Conservation (phyloP, 2,329 filamentous ascomycete species). For the Cordyceps javanica region DNA sequence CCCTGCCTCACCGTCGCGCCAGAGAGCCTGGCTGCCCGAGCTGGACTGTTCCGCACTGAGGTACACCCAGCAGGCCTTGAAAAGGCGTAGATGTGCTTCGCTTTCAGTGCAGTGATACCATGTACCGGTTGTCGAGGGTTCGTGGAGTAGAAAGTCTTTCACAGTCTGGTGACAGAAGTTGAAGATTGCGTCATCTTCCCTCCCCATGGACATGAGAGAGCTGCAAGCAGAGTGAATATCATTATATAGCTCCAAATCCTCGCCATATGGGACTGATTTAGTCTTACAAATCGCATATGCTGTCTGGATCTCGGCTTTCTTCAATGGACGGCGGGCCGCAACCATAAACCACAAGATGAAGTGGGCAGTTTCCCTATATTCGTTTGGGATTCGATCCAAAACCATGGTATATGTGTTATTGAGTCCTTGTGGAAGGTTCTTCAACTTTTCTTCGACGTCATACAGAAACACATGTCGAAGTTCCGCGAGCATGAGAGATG, state of each 20-base stretch:
- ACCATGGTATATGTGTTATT: constrained; percentile 10
- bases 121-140: neutral
- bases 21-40: neutral
- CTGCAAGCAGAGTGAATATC: constrained; percentile 11
- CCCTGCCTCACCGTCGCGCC: no score
- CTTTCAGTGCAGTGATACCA: constrained; percentile 11
- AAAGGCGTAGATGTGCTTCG: constrained; percentile 7
- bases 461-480: neutral
- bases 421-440: constrained; percentile 10
- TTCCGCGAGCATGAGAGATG: neutral
- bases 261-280: neutral
- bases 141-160: constrained; percentile 13
- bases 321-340: constrained; percentile 1
- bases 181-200: constrained; percentile 4
- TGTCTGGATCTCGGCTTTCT: constrained; percentile 5
- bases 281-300: constrained; percentile 10
- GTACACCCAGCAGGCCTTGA: constrained; percentile 10
- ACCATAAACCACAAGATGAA: constrained; percentile 13
- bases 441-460: constrained; percentile 1
- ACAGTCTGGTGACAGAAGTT: constrained; percentile 14
- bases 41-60: neutral
- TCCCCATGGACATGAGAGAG: neutral
- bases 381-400: neutral
- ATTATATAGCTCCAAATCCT: constrained; percentile 9
- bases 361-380: neutral